Evolutionary conservation across 441 rosid genomes (phyloP), one percentile per base, ranked within the genome.

Genomic region (Brassica balearica): DNA sequence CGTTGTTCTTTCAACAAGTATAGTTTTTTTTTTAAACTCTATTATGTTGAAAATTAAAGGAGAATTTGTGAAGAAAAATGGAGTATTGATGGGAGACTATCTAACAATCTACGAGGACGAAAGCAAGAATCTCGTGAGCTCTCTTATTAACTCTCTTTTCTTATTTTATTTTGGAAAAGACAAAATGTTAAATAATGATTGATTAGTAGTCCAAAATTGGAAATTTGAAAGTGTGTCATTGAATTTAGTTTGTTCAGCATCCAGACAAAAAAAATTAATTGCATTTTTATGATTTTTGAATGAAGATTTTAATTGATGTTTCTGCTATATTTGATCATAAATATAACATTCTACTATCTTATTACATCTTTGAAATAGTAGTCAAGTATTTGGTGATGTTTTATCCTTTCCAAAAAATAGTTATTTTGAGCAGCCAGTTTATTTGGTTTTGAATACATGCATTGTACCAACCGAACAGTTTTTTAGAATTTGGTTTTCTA

Each of bases 101-200:
- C 86, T 94, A 17, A 81, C 82, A 36, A 82, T 94, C 56, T 91
- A 86, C 83, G 92, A 91, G 82, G 98, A 94, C 69, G 88, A 89
- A 20, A 23, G 84, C 90, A 87, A 81, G 85, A 88, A 90, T 59
- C 85, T 88, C 80, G 98, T 95, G 91, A 95, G 96, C 84, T 61
- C 78, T 72, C 81, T 76, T 68, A 74, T 34, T 82, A 46, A 9
- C 25, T 70, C 60, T 59, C 20, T 22, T 43, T 62, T 43, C 6
- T 25, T 56, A 36, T 69, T 68, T 71, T 4, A 22, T 59, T 74
- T 59, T 41, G 4, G 59, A 67, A 65, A 23, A 62, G 53, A 32
- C 71, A 65, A 69, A 43, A 53, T 53, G 22, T 53, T 53, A 14
- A 53, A 53, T 53, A 53, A 53, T 53, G 59, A 51, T 53, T 53